A percentile compares a stretch with the other conserved stretches of the same genome.
phyloP scores from a whole-genome alignment of 805 yeast genomes.

The Jamesozyma jinghongensis region DNA sequence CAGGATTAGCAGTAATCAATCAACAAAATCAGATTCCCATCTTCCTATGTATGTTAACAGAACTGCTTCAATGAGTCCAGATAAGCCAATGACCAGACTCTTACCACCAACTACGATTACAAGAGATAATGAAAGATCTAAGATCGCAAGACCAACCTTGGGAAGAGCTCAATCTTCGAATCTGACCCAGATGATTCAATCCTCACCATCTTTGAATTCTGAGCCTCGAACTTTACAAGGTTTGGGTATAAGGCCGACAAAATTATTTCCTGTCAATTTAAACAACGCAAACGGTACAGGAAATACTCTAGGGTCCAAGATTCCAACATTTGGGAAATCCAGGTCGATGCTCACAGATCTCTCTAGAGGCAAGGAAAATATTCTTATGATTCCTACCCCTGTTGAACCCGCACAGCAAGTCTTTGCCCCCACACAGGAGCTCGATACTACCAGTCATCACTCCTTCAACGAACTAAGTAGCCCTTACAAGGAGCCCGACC shows the following conservation, averaged over 20 bases:
- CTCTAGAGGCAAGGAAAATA: slow-evolving; percentile 1
- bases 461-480: slow-evolving; percentile 12
- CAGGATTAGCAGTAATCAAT: not conserved
- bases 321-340: slow-evolving; percentile 13
- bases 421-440: not conserved
- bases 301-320: slow-evolving; percentile 7
- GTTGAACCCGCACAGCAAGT: not conserved
- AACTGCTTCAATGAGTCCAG: not conserved
- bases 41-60: slow-evolving; percentile 1
- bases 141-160: slow-evolving; percentile 10
- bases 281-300: slow-evolving; percentile 13
- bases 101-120: slow-evolving; percentile 12
- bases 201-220: slow-evolving; percentile 6
- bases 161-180: slow-evolving; percentile 9
- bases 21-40: not conserved
- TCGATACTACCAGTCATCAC: not conserved
- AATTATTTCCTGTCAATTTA: slow-evolving; percentile 18
- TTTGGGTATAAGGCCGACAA: slow-evolving; percentile 14
- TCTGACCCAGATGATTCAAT: slow-evolving; percentile 3
- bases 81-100: slow-evolving; percentile 5
- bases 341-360: not conserved
- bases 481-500: slow-evolving; percentile 24
- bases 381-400: not conserved
- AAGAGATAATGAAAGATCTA: slow-evolving; percentile 4
- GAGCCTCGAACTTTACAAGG: not conserved